These are phyloP conservation scores for Penicillium samsonianum DNA, from an alignment of 495 filamentous ascomycete genomes.

Conservation along the genomic window DNA sequence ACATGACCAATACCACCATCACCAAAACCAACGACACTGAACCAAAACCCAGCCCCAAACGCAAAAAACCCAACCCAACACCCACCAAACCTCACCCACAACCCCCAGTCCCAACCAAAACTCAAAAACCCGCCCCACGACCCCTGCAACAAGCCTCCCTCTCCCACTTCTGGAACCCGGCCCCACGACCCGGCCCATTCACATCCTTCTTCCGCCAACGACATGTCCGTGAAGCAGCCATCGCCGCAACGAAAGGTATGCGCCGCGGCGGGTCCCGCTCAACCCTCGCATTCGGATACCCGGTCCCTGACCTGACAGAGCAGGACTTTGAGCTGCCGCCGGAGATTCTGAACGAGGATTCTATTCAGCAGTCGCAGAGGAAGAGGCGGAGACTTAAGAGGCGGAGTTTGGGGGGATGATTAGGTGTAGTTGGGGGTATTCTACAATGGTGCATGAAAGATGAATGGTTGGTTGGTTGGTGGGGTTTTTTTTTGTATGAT, in stretches of 20 bases:
- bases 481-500: neutral
- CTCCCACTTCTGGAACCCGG: slow-evolving; percentile 10
- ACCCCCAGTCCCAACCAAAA: neutral
- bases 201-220: slow-evolving; percentile 81
- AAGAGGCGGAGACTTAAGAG: slow-evolving; percentile 53
- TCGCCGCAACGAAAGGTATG: slow-evolving; percentile 52
- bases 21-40: slow-evolving; percentile 14
- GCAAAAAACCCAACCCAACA: slow-evolving; percentile 8
- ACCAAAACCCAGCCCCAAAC: slow-evolving; percentile 8
- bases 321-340: slow-evolving; percentile 73
- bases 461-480: neutral
- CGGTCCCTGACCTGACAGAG: slow-evolving; percentile 70
- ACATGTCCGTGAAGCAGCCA: slow-evolving; percentile 72
- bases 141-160: slow-evolving; percentile 14
- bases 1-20: no score
- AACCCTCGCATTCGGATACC: slow-evolving; percentile 72
- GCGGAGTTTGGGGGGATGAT: slow-evolving; percentile 31
- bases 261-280: slow-evolving; percentile 45
- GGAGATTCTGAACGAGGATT: slow-evolving; percentile 68
- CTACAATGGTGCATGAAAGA: neutral
- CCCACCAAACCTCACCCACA: neutral
- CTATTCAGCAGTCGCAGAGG: slow-evolving; percentile 63
- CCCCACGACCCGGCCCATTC: slow-evolving; percentile 63
- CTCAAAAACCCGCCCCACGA: neutral
- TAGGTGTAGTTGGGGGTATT: no score